Evolutionary conservation across 495 filamentous ascomycete genomes (phyloP).

Genomic region (Tetracladium setigerum): DNA sequence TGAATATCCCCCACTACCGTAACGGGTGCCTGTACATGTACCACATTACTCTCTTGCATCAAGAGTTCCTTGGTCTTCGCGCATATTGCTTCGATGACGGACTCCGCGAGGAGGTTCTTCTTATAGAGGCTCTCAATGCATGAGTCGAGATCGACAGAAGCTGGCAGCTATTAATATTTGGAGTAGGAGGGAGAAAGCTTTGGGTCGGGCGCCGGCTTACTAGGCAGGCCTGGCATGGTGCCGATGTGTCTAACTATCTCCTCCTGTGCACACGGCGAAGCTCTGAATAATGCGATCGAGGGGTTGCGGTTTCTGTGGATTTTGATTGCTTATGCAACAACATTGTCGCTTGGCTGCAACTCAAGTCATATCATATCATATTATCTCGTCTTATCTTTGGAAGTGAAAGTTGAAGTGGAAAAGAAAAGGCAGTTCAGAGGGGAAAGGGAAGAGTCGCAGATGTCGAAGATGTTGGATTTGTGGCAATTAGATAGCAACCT

Average conservation of each 20-base stretch:
- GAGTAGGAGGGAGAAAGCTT: constrained; percentile 4
- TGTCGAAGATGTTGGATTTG: no score
- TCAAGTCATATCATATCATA: constrained; percentile 14
- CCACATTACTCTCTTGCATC: constrained; percentile 99
- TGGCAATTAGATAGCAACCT: no score
- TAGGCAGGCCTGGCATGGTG: constrained; percentile 83
- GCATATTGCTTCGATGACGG: constrained; percentile 98
- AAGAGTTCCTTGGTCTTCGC: constrained; percentile 96
- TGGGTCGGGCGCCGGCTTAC: constrained; percentile 41
- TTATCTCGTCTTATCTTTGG: no score
- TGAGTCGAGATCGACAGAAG: constrained; percentile 95
- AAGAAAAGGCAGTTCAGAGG: not conserved
- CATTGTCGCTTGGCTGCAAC: constrained; percentile 18
- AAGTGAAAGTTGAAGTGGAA: no score
- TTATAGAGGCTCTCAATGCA: constrained; percentile 93
- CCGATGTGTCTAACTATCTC: constrained; percentile 9
- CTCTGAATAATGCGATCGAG: constrained; percentile 6
- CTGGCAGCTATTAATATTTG: constrained; percentile 34
- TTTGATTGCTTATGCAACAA: constrained; percentile 14
- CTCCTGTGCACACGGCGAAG: not conserved
- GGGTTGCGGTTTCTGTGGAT: constrained; percentile 12
- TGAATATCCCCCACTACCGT: constrained; percentile 99
- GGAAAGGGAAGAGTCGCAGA: no score
- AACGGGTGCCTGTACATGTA: constrained; percentile 90
- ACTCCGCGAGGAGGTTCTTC: constrained; percentile 93